Percentiles rank a stretch among this genome's conserved stretches.
Evolutionary conservation across 129 eudicot genomes (phyloP).

Genomic region (Sambucus nigra): DNA sequence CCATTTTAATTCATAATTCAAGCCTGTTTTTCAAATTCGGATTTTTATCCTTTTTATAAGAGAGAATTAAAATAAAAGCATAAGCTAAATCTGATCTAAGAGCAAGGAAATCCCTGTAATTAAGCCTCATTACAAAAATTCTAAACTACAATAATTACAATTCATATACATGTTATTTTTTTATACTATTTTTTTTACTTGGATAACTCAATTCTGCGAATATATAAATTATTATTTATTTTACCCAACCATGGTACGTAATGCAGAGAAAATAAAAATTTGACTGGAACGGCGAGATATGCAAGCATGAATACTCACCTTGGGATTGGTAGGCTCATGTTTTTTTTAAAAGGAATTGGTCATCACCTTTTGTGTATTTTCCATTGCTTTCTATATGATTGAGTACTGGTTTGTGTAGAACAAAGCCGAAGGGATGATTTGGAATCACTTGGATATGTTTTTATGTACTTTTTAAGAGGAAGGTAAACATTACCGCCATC

Average conservation of each 20-base stretch:
- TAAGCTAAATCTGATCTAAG: too few species aligned
- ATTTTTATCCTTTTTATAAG: too few species aligned
- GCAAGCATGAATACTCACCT: constrained; percentile 98
- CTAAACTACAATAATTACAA: too few species aligned
- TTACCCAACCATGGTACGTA: neutral
- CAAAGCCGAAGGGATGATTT: constrained; percentile 98
- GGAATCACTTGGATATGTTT: constrained; percentile 96
- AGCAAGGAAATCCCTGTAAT: too few species aligned
- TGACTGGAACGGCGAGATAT: constrained; percentile 96
- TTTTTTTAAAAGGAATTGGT: neutral
- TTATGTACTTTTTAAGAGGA: constrained; percentile 97
- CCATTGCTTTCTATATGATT: neutral
- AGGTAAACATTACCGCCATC: constrained; percentile 34
- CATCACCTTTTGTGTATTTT: neutral
- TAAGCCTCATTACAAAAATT: too few species aligned
- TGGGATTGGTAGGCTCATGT: constrained; percentile 69
- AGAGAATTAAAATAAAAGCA: too few species aligned
- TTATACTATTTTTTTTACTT: neutral
- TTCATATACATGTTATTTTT: too few species aligned
- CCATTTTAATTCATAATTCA: too few species aligned
- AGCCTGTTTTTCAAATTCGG: too few species aligned
- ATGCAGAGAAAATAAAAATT: constrained; percentile 93
- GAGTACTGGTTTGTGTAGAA: constrained; percentile 29
- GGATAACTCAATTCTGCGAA: neutral
- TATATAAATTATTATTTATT: neutral